Evolutionary conservation across 306 rosid species (phyloP).

Genomic region (Sicyos edulis): DNA sequence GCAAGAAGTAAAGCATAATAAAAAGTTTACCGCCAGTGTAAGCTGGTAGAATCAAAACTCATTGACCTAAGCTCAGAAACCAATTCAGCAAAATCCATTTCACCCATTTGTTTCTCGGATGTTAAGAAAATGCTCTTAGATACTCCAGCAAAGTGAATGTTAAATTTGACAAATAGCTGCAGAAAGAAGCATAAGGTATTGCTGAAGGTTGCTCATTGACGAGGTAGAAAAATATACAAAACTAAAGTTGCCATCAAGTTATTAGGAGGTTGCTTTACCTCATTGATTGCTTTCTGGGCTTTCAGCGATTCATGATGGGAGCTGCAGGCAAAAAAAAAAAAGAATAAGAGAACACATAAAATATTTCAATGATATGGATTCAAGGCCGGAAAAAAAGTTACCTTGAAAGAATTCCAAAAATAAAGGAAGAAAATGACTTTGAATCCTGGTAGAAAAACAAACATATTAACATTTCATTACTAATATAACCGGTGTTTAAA

Average conservation of each 20-base stretch:
- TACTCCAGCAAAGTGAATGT: slow-evolving; percentile 96
- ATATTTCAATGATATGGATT: slow-evolving; percentile 22
- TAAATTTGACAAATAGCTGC: slow-evolving; percentile 98
- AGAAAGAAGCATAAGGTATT: slow-evolving; percentile 29
- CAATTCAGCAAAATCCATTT: slow-evolving; percentile 57
- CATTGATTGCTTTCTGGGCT: slow-evolving; percentile 90
- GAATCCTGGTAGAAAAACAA: slow-evolving; percentile 58
- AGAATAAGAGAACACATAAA: slow-evolving; percentile 14
- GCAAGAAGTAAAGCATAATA: not conserved
- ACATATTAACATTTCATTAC: slow-evolving; percentile 30
- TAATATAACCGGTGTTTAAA: slow-evolving; percentile 18
- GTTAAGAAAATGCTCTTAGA: slow-evolving; percentile 72
- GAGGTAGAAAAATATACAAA: slow-evolving; percentile 9
- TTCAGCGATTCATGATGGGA: slow-evolving; percentile 97
- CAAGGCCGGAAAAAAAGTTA: slow-evolving; percentile 27
- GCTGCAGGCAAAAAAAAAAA: slow-evolving; percentile 45
- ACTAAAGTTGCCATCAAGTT: slow-evolving; percentile 15
- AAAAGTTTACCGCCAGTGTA: slow-evolving; percentile 85
- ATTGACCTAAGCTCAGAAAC: slow-evolving; percentile 81
- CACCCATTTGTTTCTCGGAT: slow-evolving; percentile 45
- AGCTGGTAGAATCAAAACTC: slow-evolving; percentile 88
- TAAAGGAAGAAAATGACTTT: slow-evolving; percentile 68
- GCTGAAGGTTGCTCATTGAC: slow-evolving; percentile 5
- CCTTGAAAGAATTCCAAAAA: slow-evolving; percentile 92
- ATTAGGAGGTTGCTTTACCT: slow-evolving; percentile 48